Evolutionary conservation across 108 stramenopile genomes (phyloP), one percentile per base, ranked within the genome.

Genomic region (Aureococcus anophagefferens): DNA sequence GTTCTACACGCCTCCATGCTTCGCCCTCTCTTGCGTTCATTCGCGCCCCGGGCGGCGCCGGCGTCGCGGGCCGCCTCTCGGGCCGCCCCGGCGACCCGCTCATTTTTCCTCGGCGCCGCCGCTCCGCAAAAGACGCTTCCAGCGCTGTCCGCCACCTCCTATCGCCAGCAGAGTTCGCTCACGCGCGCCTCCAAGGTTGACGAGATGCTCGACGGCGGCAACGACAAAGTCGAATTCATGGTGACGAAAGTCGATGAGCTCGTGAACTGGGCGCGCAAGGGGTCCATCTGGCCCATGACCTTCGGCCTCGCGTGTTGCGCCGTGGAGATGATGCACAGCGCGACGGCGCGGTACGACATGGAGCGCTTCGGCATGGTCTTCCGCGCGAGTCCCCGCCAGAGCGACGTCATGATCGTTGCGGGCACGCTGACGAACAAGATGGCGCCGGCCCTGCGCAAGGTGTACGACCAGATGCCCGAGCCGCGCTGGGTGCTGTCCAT

Each of bases 381-480:
- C 71, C 90, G 94, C 45, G 94, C 94, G 11, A 86, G 84, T 65
- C 94, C 94, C 25, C 87, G 94, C 64, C 94, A 95, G 79, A 92
- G 91, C 36, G 98, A 97, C 79, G 96, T 99, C 25, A 99, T 99
- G 98, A 97, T 99, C 80, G 98, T 99, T 33, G 98, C 98, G 15
- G 98, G 98, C 14, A 99, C 98, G 5, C 84, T 99, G 63, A 96
- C 95, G 70, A 99, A 99, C 86, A 99, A 99, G 79, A 99, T 99
- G 98, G 98, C 96, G 4, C 98, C 98, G 1, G 98, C 96, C 30
- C 86, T 99, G 35, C 86, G 98, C 40, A 97, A 97, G 83, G 94
- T 99, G 0, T 99, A 99, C 83, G 98, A 99, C 80, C 98, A 99
- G 82, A 94, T 99, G 98, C 95, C 98, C 21, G 98, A 99, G 78